These are phyloP conservation scores for Nitzschia inconspicua DNA, from an alignment of 108 stramenopile genomes.

Conservation along the genomic window DNA sequence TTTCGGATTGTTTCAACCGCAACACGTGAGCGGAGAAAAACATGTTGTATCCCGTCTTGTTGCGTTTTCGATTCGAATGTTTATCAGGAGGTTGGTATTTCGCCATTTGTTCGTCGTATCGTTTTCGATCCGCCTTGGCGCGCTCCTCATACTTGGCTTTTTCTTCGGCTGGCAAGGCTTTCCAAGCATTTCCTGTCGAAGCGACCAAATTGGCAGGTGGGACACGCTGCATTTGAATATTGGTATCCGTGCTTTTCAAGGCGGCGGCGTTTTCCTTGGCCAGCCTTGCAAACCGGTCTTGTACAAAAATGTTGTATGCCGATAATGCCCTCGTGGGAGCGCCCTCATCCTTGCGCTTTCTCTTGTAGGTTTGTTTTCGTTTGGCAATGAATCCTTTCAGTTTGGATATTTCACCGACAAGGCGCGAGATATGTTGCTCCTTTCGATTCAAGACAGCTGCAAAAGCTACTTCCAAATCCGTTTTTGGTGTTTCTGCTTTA, in stretches of 20 bases:
- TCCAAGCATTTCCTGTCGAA: slow-evolving; percentile 69
- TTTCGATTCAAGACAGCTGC: slow-evolving; percentile 34
- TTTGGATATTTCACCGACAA: slow-evolving; percentile 53
- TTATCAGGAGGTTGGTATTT: slow-evolving; percentile 77
- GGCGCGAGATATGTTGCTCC: slow-evolving; percentile 44
- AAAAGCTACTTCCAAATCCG: slow-evolving; percentile 51
- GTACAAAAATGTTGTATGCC: slow-evolving; percentile 81
- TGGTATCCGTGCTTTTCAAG: slow-evolving; percentile 60
- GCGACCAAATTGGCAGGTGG: slow-evolving; percentile 71
- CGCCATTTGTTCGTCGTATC: slow-evolving; percentile 78
- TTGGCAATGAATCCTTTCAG: slow-evolving; percentile 68
- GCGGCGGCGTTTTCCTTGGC: slow-evolving; percentile 75
- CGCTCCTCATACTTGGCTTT: slow-evolving; percentile 71
- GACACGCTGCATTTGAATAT: slow-evolving; percentile 57
- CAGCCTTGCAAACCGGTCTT: slow-evolving; percentile 68
- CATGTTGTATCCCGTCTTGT: slow-evolving; percentile 82
- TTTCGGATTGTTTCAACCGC: slow-evolving; percentile 58
- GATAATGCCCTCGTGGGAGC: slow-evolving; percentile 71
- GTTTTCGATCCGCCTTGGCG: slow-evolving; percentile 65
- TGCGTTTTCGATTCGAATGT: slow-evolving; percentile 61
- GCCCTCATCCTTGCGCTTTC: slow-evolving; percentile 73
- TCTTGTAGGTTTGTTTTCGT: slow-evolving; percentile 82
- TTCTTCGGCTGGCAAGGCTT: slow-evolving; percentile 56
- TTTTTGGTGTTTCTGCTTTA: slow-evolving; percentile 21
- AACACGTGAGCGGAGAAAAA: slow-evolving; percentile 77